Percentiles rank a stretch among this genome's conserved stretches.
These are phyloP conservation scores for Phytophthora ramorum DNA, from an alignment of 352 stramenopile genomes.

Conservation along the genomic window DNA sequence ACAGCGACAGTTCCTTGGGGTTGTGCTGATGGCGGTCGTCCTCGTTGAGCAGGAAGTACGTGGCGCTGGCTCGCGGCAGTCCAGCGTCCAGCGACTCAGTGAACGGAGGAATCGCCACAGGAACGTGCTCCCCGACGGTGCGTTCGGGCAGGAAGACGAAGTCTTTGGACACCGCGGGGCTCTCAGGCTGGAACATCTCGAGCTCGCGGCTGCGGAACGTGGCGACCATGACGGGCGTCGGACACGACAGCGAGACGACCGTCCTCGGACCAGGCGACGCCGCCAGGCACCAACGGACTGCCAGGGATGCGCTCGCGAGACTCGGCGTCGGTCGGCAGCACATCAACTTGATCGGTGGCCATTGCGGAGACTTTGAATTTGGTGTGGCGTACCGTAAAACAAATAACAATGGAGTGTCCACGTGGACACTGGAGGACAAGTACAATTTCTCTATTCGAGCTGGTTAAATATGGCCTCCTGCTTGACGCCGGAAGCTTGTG, in stretches of 20 bases:
- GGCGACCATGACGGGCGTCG: conserved; percentile 75
- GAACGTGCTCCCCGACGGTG: conserved; percentile 52
- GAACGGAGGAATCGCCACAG: conserved; percentile 55
- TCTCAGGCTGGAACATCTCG: conserved; percentile 82
- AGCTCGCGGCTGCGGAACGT: conserved; percentile 83
- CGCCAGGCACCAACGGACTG: conserved; percentile 71
- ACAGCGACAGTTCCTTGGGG: conserved; percentile 82
- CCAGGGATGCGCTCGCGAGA: conserved; percentile 78
- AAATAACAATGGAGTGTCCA: not conserved
- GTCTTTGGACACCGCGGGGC: conserved; percentile 81
- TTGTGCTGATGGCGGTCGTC: conserved; percentile 78
- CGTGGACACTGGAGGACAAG: conserved; percentile 11
- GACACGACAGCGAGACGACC: conserved; percentile 75
- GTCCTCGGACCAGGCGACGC: conserved; percentile 77
- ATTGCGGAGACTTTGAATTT: conserved; percentile 14
- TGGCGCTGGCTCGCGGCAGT: conserved; percentile 43
- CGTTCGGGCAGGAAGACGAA: conserved; percentile 75
- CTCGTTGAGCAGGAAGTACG: conserved; percentile 76
- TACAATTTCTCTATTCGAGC: conserved; percentile 12
- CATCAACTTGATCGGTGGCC: conserved; percentile 31
- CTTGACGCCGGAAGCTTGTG: not conserved
- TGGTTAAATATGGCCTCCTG: conserved; percentile 37
- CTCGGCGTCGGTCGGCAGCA: conserved; percentile 38
- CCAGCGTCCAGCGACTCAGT: conserved; percentile 43
- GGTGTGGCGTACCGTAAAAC: conserved; percentile 2